Evolutionary conservation across 2,329 filamentous ascomycete species (phyloP), one percentile per base, ranked within the genome.

Genomic region (Pestalotiopsis sp.): DNA sequence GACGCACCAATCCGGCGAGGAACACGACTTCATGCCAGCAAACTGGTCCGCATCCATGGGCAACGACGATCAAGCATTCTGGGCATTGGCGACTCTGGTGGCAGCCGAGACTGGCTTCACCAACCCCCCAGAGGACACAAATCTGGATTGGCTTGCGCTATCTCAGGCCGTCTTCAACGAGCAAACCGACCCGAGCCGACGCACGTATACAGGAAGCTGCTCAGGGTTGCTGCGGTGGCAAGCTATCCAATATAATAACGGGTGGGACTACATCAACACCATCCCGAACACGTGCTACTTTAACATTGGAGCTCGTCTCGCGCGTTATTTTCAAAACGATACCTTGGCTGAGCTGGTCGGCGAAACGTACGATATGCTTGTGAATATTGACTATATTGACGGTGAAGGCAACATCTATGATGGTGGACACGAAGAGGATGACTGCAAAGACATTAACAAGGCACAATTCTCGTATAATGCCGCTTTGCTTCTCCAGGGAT

Each of bases 181-280:
- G 0, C 84, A 87, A 69, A 88, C 87, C 0, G 73, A 80, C 57
- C 80, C 84, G 12, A 85, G 91, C 58, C 92, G 93, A 82, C 91
- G 94, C 75, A 86, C 75, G 20, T 41, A 72, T 14, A 79, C 85
- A 5, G 77, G 84, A 0, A 84, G 83, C 2, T 95, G 93, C 74
- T 83, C 84, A 23, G 92, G 92, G 71, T 92, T 92, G 13, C 76
- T 95, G 72, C 85, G 92, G 73, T 94, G 92, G 92, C 93, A 96
- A 81, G 92, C 95, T 69, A 93, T 90, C 67, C 83, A 87, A 1
- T 90, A 91, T 72, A 94, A 95, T 76, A 85, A 84, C 36, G 93
- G 93, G 25, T 96, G 93, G 78, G 86, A 90, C 75, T 94, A 95
- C 84, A 96, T 91, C 79, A 91, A 91, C 76, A 86, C 86, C 55